Percentiles rank a stretch among this genome's conserved stretches.
These are phyloP conservation scores for Podospora bellae-mahoneyi DNA, from an alignment of 495 filamentous ascomycete genomes.

Conservation along the genomic window DNA sequence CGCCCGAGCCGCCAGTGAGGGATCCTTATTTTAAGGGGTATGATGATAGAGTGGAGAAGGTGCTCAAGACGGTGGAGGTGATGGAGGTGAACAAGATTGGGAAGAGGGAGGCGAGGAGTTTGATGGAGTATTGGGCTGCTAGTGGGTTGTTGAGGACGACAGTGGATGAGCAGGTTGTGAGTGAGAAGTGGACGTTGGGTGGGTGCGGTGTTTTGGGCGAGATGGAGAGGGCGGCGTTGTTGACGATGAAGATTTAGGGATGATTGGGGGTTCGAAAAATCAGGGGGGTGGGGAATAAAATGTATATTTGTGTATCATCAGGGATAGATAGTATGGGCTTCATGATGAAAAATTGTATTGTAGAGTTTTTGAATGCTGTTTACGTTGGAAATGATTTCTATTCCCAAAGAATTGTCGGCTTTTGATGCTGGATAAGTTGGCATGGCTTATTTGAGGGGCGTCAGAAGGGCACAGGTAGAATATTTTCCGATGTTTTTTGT, in stretches of 20 bases:
- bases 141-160: constrained; percentile 72
- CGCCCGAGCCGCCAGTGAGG: constrained; percentile 46
- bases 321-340: background rate
- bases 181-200: constrained; percentile 80
- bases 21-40: constrained; percentile 61
- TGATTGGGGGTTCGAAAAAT: background rate
- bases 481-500: background rate
- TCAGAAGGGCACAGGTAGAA: background rate
- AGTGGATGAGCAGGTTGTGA: constrained; percentile 69
- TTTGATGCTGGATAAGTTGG: no score
- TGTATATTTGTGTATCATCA: constrained; percentile 8
- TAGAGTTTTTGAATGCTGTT: background rate
- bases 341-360: constrained; percentile 5
- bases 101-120: constrained; percentile 68
- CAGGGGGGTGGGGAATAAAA: background rate
- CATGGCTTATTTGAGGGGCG: background rate
- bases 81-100: constrained; percentile 60
- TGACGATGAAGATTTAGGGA: constrained; percentile 42
- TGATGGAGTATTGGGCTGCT: constrained; percentile 91
- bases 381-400: background rate
- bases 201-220: constrained; percentile 82
- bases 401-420: no score
- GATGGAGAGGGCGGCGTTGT: constrained; percentile 62
- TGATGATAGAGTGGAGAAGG: constrained; percentile 64
- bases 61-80: constrained; percentile 50